A percentile compares a stretch with the other conserved stretches of the same genome.
These are phyloP conservation scores for Allium sativum DNA, from an alignment of 106 monocot species.

Conservation along the genomic window DNA sequence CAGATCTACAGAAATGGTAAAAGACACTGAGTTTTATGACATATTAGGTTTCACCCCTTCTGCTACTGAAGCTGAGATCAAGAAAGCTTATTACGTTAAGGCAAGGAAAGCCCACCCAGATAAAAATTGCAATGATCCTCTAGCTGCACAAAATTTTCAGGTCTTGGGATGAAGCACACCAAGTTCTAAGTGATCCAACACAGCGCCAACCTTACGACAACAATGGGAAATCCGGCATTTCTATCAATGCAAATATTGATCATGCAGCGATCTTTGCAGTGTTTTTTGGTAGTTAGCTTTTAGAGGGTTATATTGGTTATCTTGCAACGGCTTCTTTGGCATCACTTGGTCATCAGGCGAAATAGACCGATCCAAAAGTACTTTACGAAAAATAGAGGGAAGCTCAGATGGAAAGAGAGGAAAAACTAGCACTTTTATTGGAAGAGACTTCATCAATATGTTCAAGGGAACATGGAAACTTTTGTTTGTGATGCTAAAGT, in stretches of 20 bases:
- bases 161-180: conserved; percentile 89
- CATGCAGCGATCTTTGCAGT: conserved; percentile 99
- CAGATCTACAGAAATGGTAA: too few species aligned
- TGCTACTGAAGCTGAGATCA: too few species aligned
- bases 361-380: conserved; percentile 70
- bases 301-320: conserved; percentile 96
- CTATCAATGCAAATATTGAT: conserved; percentile 89
- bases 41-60: too few species aligned
- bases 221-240: conserved; percentile 80
- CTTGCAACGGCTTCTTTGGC: conserved; percentile 99
- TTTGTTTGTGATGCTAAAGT: too few species aligned
- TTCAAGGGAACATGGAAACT: too few species aligned
- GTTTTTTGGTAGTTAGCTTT: conserved; percentile 96
- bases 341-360: conserved; percentile 77
- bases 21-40: too few species aligned
- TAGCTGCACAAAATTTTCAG: conserved; percentile 37
- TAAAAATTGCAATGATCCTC: conserved; percentile 14
- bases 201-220: conserved; percentile 79
- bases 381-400: conserved; percentile 92
- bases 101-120: conserved; percentile 25
- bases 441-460: too few species aligned
- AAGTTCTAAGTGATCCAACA: conserved; percentile 74
- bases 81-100: too few species aligned
- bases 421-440: too few species aligned
- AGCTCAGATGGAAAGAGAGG: too few species aligned